Evolutionary conservation across 495 filamentous ascomycete species (phyloP).

Genomic region (Neurospora sp.): DNA sequence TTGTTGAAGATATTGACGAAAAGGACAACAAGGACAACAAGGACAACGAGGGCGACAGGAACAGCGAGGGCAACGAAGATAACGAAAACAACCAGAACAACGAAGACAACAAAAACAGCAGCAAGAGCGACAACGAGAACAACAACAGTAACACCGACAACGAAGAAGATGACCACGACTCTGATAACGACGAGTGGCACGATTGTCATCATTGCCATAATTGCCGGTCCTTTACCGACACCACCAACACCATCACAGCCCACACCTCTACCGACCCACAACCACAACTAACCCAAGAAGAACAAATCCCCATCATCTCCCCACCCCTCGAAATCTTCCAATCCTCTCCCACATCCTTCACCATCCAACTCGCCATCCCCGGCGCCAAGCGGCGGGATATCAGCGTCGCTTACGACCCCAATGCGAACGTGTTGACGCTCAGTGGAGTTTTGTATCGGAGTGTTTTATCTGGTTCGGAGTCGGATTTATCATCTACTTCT

Average conservation of each 20-base stretch:
- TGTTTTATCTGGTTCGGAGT: neutral
- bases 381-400: conserved; percentile 72
- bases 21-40: neutral
- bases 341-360: conserved; percentile 43
- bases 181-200: neutral
- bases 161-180: neutral
- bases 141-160: neutral
- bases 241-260: neutral
- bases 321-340: conserved; percentile 67
- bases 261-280: neutral
- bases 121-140: neutral
- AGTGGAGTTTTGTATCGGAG: conserved; percentile 56
- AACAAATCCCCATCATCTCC: conserved; percentile 27
- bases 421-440: conserved; percentile 52
- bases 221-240: neutral
- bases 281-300: too few species aligned
- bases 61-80: neutral
- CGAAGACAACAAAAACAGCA: neutral
- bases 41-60: neutral
- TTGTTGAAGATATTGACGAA: neutral
- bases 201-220: neutral
- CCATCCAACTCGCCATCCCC: conserved; percentile 63
- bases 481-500: too few species aligned
- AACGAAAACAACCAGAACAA: neutral
- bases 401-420: conserved; percentile 61